Conservation (phyloP, 2,329 filamentous ascomycete species). For the Colletotrichum euphorbiae region DNA sequence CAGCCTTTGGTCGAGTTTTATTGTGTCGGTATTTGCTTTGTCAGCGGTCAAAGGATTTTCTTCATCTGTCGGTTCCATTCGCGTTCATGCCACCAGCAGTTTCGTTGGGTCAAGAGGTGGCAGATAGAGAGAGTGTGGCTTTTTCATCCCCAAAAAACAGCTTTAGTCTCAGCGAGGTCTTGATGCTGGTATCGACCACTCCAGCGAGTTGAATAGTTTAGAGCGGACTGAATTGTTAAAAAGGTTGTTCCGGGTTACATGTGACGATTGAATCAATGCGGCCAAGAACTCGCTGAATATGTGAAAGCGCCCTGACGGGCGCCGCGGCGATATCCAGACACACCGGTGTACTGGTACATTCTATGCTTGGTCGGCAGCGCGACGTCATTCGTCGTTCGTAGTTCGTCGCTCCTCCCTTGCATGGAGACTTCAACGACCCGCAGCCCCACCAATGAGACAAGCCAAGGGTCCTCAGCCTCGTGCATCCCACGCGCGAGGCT, state of each 20-base stretch:
- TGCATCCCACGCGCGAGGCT: constrained; percentile 21
- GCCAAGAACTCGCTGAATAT: constrained; percentile 10
- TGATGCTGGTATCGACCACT: constrained; percentile 35
- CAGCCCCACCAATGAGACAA: constrained; percentile 31
- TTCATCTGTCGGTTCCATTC: constrained; percentile 32
- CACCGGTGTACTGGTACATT: constrained; percentile 10
- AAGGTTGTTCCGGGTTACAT: constrained; percentile 8
- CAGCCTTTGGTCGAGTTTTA: constrained; percentile 20
- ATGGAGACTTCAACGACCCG: constrained; percentile 1
- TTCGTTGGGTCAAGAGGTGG: constrained; percentile 21
- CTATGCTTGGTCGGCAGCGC: neutral
- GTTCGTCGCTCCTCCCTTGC: constrained; percentile 5
- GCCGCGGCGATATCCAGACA: neutral
- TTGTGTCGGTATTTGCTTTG: constrained; percentile 37
- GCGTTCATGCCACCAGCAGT: constrained; percentile 33
- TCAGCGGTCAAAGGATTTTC: constrained; percentile 24
- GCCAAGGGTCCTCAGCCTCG: constrained; percentile 33
- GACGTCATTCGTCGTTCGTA: constrained; percentile 28
- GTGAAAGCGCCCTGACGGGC: neutral
- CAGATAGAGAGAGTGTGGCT: constrained; percentile 34
- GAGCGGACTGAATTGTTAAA: constrained; percentile 1
- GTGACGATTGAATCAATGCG: constrained; percentile 1
- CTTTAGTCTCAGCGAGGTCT: constrained; percentile 37
- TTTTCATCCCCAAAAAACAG: constrained; percentile 21
- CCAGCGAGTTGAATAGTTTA: constrained; percentile 40